A percentile compares a stretch with the other conserved stretches of the same genome.
phyloP scores from a whole-genome alignment of 2,329 filamentous ascomycete genomes.

The Coniochaeta sp. region DNA sequence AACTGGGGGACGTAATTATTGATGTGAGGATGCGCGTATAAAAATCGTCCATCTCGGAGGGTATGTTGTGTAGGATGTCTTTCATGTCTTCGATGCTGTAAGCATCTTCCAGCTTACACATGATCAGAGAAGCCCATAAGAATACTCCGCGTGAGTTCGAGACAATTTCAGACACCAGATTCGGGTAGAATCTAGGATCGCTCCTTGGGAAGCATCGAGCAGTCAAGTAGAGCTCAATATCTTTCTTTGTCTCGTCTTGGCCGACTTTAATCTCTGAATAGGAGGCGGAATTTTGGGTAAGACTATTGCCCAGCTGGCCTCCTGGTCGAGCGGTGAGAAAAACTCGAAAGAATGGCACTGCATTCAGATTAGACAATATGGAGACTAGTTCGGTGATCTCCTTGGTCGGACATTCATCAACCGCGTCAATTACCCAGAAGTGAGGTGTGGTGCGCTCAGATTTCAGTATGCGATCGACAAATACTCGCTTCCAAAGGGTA shows the following conservation, averaged over 20 bases:
- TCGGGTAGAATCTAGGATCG: neutral
- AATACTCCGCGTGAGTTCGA: constrained; percentile 16
- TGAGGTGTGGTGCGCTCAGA: constrained; percentile 9
- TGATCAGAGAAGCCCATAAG: constrained; percentile 16
- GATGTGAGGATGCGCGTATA: constrained; percentile 13
- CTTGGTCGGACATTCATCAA: constrained; percentile 12
- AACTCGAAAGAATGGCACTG: constrained; percentile 9
- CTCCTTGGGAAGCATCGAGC: no score
- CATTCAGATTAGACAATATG: constrained; percentile 11
- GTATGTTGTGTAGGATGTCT: constrained; percentile 12
- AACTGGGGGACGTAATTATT: constrained; percentile 13
- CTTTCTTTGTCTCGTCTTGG: constrained; percentile 4
- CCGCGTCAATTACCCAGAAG: constrained; percentile 16
- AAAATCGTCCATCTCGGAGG: constrained; percentile 15
- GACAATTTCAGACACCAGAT: constrained; percentile 11
- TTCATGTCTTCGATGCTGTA: constrained; percentile 16
- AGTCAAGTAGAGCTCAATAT: constrained; percentile 12
- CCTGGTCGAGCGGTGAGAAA: constrained; percentile 15
- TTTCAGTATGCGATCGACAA: constrained; percentile 12
- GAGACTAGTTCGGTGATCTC: constrained; percentile 6
- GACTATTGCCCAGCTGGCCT: constrained; percentile 7
- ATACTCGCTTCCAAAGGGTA: constrained; percentile 14
- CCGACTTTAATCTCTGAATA: no score
- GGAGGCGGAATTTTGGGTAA: no score
- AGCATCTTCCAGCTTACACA: constrained; percentile 10